These are phyloP conservation scores for Metschnikowia anglica DNA, from an alignment of 805 yeast species.

Conservation along the genomic window DNA sequence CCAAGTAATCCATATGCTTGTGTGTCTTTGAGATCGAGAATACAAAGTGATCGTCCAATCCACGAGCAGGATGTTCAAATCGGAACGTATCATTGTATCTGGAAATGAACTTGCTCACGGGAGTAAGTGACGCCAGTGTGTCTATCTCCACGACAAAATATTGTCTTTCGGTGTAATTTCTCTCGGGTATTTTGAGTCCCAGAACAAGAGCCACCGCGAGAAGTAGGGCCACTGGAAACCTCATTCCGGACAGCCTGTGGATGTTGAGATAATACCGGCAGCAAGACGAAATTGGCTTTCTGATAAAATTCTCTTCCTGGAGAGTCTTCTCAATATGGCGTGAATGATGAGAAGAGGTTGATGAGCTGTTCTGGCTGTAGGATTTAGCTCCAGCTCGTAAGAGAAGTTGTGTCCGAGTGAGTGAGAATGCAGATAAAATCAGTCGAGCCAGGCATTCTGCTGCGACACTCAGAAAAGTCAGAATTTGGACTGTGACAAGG, in stretches of 20 bases:
- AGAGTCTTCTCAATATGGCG: too few species aligned
- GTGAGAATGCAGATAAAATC: slow-evolving; percentile 8
- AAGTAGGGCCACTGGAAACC: slow-evolving; percentile 10
- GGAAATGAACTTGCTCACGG: slow-evolving; percentile 35
- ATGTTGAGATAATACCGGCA: neutral
- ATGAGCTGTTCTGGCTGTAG: neutral
- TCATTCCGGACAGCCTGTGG: slow-evolving; percentile 9
- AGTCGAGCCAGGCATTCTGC: neutral
- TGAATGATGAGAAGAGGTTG: neutral
- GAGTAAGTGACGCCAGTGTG: slow-evolving; percentile 24
- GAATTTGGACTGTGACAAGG: too few species aligned
- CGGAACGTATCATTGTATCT: slow-evolving; percentile 36
- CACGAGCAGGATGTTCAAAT: slow-evolving; percentile 66
- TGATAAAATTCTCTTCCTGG: too few species aligned
- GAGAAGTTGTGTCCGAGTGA: neutral
- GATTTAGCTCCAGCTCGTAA: neutral
- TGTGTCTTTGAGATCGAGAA: slow-evolving; percentile 54
- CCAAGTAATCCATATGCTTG: slow-evolving; percentile 33
- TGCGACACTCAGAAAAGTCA: too few species aligned
- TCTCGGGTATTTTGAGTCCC: slow-evolving; percentile 16
- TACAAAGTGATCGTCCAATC: slow-evolving; percentile 61
- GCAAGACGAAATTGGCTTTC: neutral
- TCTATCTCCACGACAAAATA: slow-evolving; percentile 65
- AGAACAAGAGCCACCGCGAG: slow-evolving; percentile 11
- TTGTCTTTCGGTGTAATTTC: slow-evolving; percentile 50